A percentile compares a stretch with the other conserved stretches of the same genome.
These are phyloP conservation scores for Tetrahymena borealis DNA, from an alignment of 73 alveolate genomes.

Conservation along the genomic window DNA sequence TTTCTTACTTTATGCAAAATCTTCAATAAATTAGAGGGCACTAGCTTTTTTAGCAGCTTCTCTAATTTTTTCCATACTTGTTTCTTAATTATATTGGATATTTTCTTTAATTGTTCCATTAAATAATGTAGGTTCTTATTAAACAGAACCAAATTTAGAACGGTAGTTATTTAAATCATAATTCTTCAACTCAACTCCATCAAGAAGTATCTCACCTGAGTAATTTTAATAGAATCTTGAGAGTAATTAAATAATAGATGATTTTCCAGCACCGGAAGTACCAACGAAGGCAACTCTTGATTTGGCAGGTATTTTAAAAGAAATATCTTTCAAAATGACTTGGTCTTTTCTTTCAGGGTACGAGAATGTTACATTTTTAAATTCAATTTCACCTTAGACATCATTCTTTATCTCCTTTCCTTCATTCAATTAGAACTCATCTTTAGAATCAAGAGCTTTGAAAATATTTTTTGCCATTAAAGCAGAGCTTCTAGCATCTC, in stretches of 20 bases:
- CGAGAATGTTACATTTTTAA: constrained; percentile 62
- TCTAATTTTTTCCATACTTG: constrained; percentile 6
- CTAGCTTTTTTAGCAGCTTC: constrained; percentile 65
- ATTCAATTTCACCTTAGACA: constrained; percentile 52
- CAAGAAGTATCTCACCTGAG: constrained; percentile 60
- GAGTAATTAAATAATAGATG: constrained; percentile 63
- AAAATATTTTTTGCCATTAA: constrained; percentile 37
- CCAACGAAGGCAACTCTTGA: constrained; percentile 81
- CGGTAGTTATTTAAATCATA: constrained; percentile 58
- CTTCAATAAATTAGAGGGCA: constrained; percentile 54
- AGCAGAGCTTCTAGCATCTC: constrained; percentile 48
- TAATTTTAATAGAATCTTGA: constrained; percentile 64
- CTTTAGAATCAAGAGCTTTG: constrained; percentile 8
- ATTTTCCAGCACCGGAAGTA: constrained; percentile 73
- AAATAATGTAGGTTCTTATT: constrained; percentile 68
- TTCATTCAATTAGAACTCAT: not conserved
- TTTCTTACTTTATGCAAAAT: not conserved
- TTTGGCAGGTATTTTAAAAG: constrained; percentile 58
- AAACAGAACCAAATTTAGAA: constrained; percentile 57
- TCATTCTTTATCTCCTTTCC: not conserved
- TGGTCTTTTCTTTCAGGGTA: constrained; percentile 56
- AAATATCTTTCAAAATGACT: constrained; percentile 48
- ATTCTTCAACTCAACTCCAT: constrained; percentile 67
- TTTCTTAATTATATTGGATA: constrained; percentile 49
- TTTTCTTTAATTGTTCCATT: constrained; percentile 56